Percentiles rank a stretch among this genome's conserved stretches.
phyloP scores from a whole-genome alignment of 371 early-diverging fungal genomes.

The Vittaforma corneae region DNA sequence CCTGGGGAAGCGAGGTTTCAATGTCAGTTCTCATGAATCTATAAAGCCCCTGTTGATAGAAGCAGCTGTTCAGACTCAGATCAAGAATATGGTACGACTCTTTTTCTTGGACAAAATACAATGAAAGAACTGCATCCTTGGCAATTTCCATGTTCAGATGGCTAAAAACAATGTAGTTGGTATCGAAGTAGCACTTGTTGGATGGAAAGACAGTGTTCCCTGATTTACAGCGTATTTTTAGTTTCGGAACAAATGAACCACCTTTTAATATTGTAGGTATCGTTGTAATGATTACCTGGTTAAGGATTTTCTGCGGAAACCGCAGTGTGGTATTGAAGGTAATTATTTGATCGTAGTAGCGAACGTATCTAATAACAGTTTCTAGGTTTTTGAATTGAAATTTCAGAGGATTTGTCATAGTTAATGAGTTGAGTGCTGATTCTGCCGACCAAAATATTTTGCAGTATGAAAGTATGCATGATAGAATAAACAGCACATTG shows the following conservation, averaged over 20 bases:
- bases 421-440: background rate
- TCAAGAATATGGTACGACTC: constrained; percentile 10
- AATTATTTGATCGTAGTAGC: constrained; percentile 15
- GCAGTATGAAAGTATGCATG: constrained; percentile 20
- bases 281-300: constrained; percentile 40
- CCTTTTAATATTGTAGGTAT: constrained; percentile 4
- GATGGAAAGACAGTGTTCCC: background rate
- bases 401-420: background rate
- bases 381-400: constrained; percentile 3
- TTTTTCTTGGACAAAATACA: constrained; percentile 7
- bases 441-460: background rate
- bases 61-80: constrained; percentile 28
- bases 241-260: background rate
- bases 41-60: constrained; percentile 34
- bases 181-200: background rate
- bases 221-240: constrained; percentile 14
- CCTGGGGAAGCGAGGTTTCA: background rate
- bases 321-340: background rate
- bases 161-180: constrained; percentile 25
- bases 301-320: constrained; percentile 10
- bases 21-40: constrained; percentile 37
- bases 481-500: constrained; percentile 15
- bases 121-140: constrained; percentile 21
- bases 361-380: constrained; percentile 19
- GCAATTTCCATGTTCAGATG: constrained; percentile 3